These are phyloP conservation scores for Lolium rigidum DNA, from an alignment of 176 grass and related monocot genomes.

Conservation along the genomic window DNA sequence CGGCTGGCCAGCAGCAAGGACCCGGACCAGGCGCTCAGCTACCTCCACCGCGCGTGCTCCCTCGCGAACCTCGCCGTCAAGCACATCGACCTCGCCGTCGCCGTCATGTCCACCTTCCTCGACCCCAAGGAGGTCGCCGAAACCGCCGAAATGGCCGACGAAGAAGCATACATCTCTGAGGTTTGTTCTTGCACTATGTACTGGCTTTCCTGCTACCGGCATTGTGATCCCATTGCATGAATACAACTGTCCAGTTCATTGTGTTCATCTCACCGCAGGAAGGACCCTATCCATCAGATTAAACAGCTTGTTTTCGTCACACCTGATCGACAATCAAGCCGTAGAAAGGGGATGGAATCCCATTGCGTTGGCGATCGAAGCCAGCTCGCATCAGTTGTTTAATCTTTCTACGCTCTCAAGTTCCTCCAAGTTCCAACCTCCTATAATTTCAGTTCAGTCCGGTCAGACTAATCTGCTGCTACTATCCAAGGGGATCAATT, in stretches of 20 bases:
- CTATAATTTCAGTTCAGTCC: neutral
- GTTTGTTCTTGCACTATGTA: neutral
- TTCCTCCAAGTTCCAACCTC: neutral
- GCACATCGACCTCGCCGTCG: neutral
- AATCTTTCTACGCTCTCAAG: neutral
- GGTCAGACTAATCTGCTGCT: neutral
- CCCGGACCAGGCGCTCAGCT: neutral
- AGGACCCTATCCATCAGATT: neutral
- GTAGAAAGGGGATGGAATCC: neutral
- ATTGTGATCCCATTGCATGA: neutral
- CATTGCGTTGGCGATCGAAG: neutral
- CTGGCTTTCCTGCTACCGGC: neutral
- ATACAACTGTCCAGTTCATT: neutral
- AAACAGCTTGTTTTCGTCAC: neutral
- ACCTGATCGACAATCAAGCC: neutral
- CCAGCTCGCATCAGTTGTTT: neutral
- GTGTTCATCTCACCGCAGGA: neutral
- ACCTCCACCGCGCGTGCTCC: neutral
- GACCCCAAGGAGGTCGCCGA: neutral
- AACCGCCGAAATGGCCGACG: neutral
- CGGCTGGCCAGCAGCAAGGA: neutral
- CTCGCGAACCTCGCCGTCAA: neutral
- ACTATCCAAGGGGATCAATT: neutral
- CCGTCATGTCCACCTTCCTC: neutral
- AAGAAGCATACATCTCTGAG: neutral